Conservation (phyloP, 176 grass and related monocot genomes). For the Cocos nucifera region DNA sequence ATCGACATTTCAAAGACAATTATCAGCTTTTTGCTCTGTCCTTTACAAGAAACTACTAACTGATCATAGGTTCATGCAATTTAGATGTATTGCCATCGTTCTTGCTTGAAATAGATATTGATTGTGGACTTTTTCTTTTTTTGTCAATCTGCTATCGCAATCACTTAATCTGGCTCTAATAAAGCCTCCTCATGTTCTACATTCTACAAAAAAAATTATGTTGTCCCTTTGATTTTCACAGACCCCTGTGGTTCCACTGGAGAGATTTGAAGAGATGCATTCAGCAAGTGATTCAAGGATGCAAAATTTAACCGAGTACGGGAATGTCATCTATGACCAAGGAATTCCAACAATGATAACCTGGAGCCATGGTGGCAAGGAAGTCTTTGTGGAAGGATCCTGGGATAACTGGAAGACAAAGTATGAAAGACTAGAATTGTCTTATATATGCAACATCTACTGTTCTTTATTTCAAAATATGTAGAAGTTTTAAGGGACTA, state of each 20-base stretch:
- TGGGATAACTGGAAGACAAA: slow-evolving; percentile 37
- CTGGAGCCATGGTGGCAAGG: slow-evolving; percentile 27
- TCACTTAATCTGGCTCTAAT: background rate
- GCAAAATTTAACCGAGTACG: background rate
- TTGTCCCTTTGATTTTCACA: slow-evolving; percentile 1
- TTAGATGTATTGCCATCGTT: too few species aligned
- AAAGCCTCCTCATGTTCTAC: background rate
- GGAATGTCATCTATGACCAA: slow-evolving; percentile 8
- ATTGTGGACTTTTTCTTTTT: too few species aligned
- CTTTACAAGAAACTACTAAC: too few species aligned
- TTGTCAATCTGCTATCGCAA: background rate
- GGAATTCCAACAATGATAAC: slow-evolving; percentile 31
- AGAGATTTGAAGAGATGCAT: slow-evolving; percentile 20
- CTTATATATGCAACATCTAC: too few species aligned
- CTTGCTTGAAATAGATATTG: too few species aligned
- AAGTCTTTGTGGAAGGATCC: slow-evolving; percentile 33
- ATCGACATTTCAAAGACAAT: too few species aligned
- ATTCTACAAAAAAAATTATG: background rate
- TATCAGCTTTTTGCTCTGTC: too few species aligned
- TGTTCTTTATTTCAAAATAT: background rate
- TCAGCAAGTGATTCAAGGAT: background rate
- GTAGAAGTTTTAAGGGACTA: background rate
- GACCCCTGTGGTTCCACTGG: slow-evolving; percentile 19
- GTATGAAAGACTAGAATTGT: background rate
- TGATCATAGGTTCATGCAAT: too few species aligned